Conservation (phyloP, 1,284 basidiomycete species). For the Puccinia brachypodii region DNA sequence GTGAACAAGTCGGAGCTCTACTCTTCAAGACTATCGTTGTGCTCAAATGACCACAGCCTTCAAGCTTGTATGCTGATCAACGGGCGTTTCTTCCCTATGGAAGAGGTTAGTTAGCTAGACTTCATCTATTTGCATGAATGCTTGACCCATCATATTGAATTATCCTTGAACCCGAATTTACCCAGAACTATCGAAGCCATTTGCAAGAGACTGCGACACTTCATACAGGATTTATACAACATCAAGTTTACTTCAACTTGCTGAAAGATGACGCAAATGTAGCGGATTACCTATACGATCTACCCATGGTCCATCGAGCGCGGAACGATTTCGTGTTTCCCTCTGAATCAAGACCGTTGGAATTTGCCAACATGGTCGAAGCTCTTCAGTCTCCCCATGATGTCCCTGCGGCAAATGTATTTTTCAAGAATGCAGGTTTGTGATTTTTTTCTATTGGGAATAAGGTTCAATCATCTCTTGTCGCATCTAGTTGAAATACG, state of each 20-base stretch:
- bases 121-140: not conserved
- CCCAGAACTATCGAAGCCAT: slow-evolving; percentile 67
- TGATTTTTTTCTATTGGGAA: not conserved
- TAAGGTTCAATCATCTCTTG: not conserved
- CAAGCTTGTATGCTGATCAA: slow-evolving; percentile 72
- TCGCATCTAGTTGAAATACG: slow-evolving; percentile 40
- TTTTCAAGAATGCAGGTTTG: slow-evolving; percentile 42
- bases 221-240: slow-evolving; percentile 71
- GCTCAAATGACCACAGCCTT: slow-evolving; percentile 26
- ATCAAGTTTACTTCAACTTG: slow-evolving; percentile 69
- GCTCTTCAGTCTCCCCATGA: slow-evolving; percentile 59
- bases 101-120: slow-evolving; percentile 64
- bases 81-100: slow-evolving; percentile 72
- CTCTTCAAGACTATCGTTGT: slow-evolving; percentile 30
- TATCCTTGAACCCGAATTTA: not conserved
- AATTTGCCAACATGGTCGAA: slow-evolving; percentile 63
- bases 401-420: slow-evolving; percentile 46
- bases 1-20: slow-evolving; percentile 24
- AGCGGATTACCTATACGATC: slow-evolving; percentile 81
- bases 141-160: not conserved
- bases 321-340: slow-evolving; percentile 73
- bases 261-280: slow-evolving; percentile 66
- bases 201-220: slow-evolving; percentile 67
- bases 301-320: slow-evolving; percentile 68
- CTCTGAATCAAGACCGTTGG: slow-evolving; percentile 61